Conservation (phyloP, 2,329 filamentous ascomycete genomes). For the Fusarium heterosporum region DNA sequence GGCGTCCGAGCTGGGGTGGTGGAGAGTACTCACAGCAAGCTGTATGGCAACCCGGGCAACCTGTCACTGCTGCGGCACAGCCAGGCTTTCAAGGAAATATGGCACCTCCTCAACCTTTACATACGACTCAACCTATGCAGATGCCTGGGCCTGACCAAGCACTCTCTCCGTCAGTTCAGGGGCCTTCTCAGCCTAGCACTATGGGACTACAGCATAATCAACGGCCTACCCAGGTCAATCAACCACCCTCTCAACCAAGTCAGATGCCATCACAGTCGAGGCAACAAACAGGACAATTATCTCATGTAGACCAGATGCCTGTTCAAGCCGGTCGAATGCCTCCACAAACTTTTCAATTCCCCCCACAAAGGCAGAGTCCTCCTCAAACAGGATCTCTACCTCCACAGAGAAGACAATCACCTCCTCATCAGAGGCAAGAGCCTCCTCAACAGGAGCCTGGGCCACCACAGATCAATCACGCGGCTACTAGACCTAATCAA, state of each 20-base stretch:
- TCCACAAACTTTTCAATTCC: neutral
- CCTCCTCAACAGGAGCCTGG: neutral
- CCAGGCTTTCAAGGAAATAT: conserved; percentile 16
- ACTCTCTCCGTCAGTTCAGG: conserved; percentile 11
- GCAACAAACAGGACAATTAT: conserved; percentile 6
- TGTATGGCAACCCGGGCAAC: conserved; percentile 42
- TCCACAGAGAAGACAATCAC: neutral
- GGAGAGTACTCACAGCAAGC: conserved; percentile 38
- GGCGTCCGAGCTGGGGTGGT: conserved; percentile 34
- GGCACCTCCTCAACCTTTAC: conserved; percentile 8
- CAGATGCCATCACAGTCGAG: neutral
- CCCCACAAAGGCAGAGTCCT: neutral
- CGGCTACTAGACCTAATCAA: neutral
- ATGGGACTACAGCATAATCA: conserved; percentile 8
- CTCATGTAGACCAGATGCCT: neutral
- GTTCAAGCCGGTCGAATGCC: neutral
- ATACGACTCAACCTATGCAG: conserved; percentile 7
- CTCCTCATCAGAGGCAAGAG: conserved; percentile 3
- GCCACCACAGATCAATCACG: neutral
- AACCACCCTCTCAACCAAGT: neutral
- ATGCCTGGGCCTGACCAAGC: conserved; percentile 7
- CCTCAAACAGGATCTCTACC: neutral
- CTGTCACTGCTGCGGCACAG: conserved; percentile 7
- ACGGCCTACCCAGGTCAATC: neutral
- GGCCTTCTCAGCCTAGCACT: neutral